These are phyloP conservation scores for Paraphysoderma sedebokerense DNA, from an alignment of 371 early-diverging fungal genomes.

Conservation along the genomic window DNA sequence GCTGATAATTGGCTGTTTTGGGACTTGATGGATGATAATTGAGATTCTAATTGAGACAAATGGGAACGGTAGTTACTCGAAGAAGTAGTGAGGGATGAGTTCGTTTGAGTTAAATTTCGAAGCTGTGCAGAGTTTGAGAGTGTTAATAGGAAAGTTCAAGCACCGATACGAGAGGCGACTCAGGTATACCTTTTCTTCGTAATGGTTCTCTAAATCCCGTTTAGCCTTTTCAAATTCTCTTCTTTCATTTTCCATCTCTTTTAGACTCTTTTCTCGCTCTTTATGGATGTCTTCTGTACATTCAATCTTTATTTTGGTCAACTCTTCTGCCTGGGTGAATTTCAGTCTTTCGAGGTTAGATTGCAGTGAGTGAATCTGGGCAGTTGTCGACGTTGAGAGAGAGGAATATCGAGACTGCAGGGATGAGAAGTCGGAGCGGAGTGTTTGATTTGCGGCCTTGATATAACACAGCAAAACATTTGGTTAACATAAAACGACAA, in stretches of 20 bases:
- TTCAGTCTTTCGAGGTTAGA: constrained; percentile 12
- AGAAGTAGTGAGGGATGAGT: no score
- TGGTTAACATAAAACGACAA: neutral
- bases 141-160: no score
- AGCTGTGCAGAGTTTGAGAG: no score
- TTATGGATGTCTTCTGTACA: constrained; percentile 12
- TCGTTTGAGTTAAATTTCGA: no score
- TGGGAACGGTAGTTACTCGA: no score
- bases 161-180: no score
- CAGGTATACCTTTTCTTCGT: no score
- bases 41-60: no score
- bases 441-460: constrained; percentile 4
- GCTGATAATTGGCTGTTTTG: no score
- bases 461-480: neutral
- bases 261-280: constrained; percentile 10
- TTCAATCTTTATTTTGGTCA: constrained; percentile 6
- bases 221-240: constrained; percentile 5
- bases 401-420: constrained; percentile 5
- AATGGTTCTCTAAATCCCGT: no score
- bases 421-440: constrained; percentile 6
- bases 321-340: constrained; percentile 8
- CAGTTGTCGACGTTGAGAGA: constrained; percentile 2
- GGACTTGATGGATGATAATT: no score
- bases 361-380: neutral
- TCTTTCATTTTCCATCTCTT: constrained; percentile 11